These are phyloP conservation scores for Xylaria sp. DNA, from an alignment of 2,329 filamentous ascomycete species.

Conservation along the genomic window DNA sequence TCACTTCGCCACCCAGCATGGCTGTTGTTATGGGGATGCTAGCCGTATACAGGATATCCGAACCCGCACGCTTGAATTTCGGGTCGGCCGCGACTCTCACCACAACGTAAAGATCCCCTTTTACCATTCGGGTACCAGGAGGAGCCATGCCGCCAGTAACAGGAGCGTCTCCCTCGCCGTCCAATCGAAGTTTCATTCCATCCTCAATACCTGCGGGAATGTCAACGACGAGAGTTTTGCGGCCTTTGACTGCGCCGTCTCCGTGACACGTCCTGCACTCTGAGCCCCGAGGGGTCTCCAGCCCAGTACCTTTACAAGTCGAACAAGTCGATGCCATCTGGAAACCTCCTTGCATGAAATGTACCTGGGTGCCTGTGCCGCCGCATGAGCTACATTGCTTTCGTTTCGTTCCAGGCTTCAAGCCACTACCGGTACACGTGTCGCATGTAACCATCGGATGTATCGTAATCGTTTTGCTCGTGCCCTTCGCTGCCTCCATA, in stretches of 20 bases:
- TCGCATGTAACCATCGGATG: slow-evolving; percentile 83
- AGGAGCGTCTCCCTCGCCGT: slow-evolving; percentile 88
- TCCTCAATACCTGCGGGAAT: slow-evolving; percentile 97
- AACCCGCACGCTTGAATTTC: slow-evolving; percentile 87
- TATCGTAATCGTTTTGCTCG: slow-evolving; percentile 86
- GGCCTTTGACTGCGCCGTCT: slow-evolving; percentile 84
- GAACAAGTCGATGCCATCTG: slow-evolving; percentile 94
- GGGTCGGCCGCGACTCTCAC: slow-evolving; percentile 90
- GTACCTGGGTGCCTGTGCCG: slow-evolving; percentile 86
- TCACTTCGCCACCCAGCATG: slow-evolving; percentile 88
- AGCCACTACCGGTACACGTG: slow-evolving; percentile 83
- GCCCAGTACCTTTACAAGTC: slow-evolving; percentile 81
- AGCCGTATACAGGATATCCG: slow-evolving; percentile 93
- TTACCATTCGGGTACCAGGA: slow-evolving; percentile 71
- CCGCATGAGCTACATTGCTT: slow-evolving; percentile 82
- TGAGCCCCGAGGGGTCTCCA: slow-evolving; percentile 78
- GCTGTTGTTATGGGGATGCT: slow-evolving; percentile 93
- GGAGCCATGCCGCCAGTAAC: slow-evolving; percentile 76
- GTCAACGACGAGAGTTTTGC: slow-evolving; percentile 85
- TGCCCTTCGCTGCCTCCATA: slow-evolving; percentile 94
- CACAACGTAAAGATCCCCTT: slow-evolving; percentile 91
- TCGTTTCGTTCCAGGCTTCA: slow-evolving; percentile 83
- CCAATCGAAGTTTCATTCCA: slow-evolving; percentile 89
- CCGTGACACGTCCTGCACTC: slow-evolving; percentile 85
- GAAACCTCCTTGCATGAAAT: slow-evolving; percentile 92